A percentile compares a stretch with the other conserved stretches of the same genome.
These are phyloP conservation scores for Beauveria sp. DNA, from an alignment of 2,329 filamentous ascomycete genomes.

Conservation along the genomic window DNA sequence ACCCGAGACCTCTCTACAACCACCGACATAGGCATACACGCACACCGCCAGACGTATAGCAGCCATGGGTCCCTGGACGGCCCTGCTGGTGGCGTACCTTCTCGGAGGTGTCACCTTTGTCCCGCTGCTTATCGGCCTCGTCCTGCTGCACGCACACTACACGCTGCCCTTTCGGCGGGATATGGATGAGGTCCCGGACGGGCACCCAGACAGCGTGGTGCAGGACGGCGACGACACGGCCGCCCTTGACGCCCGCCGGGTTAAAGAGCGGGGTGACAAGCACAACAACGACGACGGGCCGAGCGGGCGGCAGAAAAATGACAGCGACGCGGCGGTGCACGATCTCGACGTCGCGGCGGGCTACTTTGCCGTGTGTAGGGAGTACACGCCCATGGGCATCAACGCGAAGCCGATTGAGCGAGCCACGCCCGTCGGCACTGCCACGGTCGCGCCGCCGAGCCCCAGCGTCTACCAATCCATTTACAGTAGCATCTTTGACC, in stretches of 20 bases:
- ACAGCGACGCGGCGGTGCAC: constrained; percentile 2
- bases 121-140: constrained; percentile 56
- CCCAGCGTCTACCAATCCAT: constrained; percentile 97
- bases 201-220: constrained; percentile 35
- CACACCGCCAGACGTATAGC: not conserved
- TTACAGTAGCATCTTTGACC: constrained; percentile 92
- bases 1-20: not conserved
- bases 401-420: constrained; percentile 89
- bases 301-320: not conserved
- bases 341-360: constrained; percentile 77
- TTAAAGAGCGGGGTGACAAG: constrained; percentile 50
- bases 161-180: constrained; percentile 49
- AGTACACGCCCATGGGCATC: constrained; percentile 85
- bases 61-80: constrained; percentile 42
- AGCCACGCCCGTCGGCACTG: constrained; percentile 67
- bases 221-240: constrained; percentile 57
- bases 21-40: not conserved
- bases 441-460: constrained; percentile 68
- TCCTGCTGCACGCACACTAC: constrained; percentile 61
- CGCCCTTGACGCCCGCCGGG: constrained; percentile 53
- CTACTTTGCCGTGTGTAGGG: constrained; percentile 90
- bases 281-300: constrained; percentile 23
- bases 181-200: constrained; percentile 26
- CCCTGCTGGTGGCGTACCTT: constrained; percentile 68
- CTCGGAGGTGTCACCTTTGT: constrained; percentile 84